Evolutionary conservation across 805 yeast genomes (phyloP).

Genomic region (Barnettozyma botsteinii): DNA sequence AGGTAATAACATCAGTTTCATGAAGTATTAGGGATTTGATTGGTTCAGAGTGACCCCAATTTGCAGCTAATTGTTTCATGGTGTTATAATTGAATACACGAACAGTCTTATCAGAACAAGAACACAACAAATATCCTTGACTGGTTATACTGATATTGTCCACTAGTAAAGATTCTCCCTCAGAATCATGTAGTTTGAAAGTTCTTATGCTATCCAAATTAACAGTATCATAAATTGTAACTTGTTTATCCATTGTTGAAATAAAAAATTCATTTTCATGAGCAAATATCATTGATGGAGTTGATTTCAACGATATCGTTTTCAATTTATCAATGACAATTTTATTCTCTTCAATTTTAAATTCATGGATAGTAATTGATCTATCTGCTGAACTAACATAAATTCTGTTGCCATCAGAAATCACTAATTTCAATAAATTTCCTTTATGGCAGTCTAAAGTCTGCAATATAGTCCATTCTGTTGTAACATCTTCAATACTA

Average conservation of each 20-base stretch:
- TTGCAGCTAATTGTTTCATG: conserved; percentile 43
- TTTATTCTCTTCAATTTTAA: conserved; percentile 22
- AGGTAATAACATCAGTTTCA: conserved; percentile 30
- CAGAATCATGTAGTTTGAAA: conserved; percentile 38
- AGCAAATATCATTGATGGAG: conserved; percentile 41
- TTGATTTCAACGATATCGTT: conserved; percentile 42
- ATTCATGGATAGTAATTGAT: conserved; percentile 48
- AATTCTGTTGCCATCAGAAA: conserved; percentile 26
- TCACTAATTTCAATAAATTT: conserved; percentile 37
- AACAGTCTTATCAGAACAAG: conserved; percentile 54
- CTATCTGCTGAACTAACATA: conserved; percentile 59
- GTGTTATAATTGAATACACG: conserved; percentile 40
- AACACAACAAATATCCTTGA: conserved; percentile 30
- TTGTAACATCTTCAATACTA: conserved; percentile 17
- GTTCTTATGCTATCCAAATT: conserved; percentile 31
- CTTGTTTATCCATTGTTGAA: conserved; percentile 45
- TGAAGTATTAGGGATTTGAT: conserved; percentile 36
- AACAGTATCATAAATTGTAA: conserved; percentile 34
- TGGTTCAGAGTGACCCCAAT: conserved; percentile 58
- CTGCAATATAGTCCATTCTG: conserved; percentile 47
- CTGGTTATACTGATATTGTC: conserved; percentile 37
- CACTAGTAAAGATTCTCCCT: conserved; percentile 38
- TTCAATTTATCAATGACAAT: conserved; percentile 33
- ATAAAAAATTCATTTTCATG: conserved; percentile 38
- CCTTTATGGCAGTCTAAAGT: conserved; percentile 58